Percentiles rank a stretch among this genome's conserved stretches.
phyloP scores from a whole-genome alignment of 768 basidiomycete species.

The Agrocybe praecox region DNA sequence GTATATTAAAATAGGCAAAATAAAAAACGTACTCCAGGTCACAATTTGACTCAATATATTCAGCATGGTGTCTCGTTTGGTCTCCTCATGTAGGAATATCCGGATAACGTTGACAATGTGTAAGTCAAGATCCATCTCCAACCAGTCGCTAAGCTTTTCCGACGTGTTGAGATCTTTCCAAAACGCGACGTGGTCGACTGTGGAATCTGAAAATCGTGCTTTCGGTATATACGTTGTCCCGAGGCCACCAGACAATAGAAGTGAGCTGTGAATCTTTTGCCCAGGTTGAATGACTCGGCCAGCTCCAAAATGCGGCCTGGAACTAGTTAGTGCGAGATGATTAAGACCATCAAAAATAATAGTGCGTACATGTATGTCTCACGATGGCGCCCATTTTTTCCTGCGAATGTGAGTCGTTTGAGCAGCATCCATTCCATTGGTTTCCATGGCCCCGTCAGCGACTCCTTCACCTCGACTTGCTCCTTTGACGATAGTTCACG shows the following conservation, averaged over 20 bases:
- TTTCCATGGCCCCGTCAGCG: too few species aligned
- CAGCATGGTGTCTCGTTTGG: background rate
- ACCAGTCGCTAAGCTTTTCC: background rate
- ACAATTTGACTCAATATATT: conserved; percentile 2
- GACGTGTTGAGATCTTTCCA: background rate
- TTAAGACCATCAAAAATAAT: too few species aligned
- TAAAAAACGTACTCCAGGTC: conserved; percentile 1
- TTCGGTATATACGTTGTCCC: conserved; percentile 8
- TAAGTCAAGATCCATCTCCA: too few species aligned
- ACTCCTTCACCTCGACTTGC: too few species aligned
- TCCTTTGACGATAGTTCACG: background rate
- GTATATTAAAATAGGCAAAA: background rate
- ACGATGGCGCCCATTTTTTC: too few species aligned
- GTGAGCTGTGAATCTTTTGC: conserved; percentile 13
- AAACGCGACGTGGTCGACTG: background rate
- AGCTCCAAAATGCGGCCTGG: conserved; percentile 9
- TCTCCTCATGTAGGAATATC: background rate
- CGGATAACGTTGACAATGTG: background rate
- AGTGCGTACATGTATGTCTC: too few species aligned
- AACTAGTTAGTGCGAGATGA: too few species aligned
- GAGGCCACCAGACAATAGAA: background rate
- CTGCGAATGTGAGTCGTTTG: too few species aligned
- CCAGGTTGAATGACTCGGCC: conserved; percentile 12
- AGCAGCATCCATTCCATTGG: too few species aligned
- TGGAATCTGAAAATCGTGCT: conserved; percentile 6